These are phyloP conservation scores for Flaveria linearis DNA, from an alignment of 129 eudicot genomes.

Conservation along the genomic window DNA sequence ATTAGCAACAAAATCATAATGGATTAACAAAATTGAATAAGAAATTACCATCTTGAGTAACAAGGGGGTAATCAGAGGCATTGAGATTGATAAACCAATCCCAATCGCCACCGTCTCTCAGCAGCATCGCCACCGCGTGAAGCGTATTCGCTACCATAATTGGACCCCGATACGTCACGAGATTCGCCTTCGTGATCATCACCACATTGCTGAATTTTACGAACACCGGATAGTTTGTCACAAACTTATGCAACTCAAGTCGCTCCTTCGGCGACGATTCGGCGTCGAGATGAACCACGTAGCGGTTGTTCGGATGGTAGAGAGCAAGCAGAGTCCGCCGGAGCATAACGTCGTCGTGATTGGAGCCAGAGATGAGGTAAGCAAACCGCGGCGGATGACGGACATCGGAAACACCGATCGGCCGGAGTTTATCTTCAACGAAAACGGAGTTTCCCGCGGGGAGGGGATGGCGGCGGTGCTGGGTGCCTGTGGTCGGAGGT, in stretches of 20 bases:
- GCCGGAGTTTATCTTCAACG: no score
- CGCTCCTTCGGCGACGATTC: slow-evolving; percentile 69
- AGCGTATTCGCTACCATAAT: slow-evolving; percentile 93
- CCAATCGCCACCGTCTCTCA: slow-evolving; percentile 77
- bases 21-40: not conserved
- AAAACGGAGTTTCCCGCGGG: no score
- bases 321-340: slow-evolving; percentile 70
- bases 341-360: slow-evolving; percentile 66
- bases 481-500: no score
- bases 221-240: slow-evolving; percentile 44
- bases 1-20: no score
- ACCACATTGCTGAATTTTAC: slow-evolving; percentile 61
- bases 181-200: slow-evolving; percentile 83
- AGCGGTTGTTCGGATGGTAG: slow-evolving; percentile 75
- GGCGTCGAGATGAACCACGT: slow-evolving; percentile 78
- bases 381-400: no score
- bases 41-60: slow-evolving; percentile 70
- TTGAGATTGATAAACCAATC: slow-evolving; percentile 91
- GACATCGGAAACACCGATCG: no score
- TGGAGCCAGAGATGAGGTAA: slow-evolving; percentile 81
- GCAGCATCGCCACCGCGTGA: slow-evolving; percentile 77
- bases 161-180: slow-evolving; percentile 87
- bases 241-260: slow-evolving; percentile 46
- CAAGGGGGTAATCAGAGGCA: slow-evolving; percentile 83
- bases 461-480: no score